Percentiles rank a stretch among this genome's conserved stretches.
phyloP scores from a whole-genome alignment of 768 basidiomycete species.

The Termitomyces bulborhizus region DNA sequence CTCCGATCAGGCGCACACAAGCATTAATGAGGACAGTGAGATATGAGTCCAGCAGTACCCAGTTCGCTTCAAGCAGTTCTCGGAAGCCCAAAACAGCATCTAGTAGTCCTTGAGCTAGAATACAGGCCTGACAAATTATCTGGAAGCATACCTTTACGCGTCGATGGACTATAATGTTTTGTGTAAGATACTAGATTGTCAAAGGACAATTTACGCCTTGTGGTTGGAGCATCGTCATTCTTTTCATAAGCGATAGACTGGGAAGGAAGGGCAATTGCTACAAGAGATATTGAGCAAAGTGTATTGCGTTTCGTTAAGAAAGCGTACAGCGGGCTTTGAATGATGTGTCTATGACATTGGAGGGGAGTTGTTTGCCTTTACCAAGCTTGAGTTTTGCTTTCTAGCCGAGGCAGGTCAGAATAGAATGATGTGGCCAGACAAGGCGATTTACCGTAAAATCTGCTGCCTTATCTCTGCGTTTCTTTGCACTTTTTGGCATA shows the following conservation, averaged over 20 bases:
- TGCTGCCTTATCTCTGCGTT: conserved; percentile 79
- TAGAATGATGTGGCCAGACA: background rate
- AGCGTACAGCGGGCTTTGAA: conserved; percentile 89
- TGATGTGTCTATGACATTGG: conserved; percentile 90
- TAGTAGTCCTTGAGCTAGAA: conserved; percentile 18
- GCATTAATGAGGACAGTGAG: conserved; percentile 52
- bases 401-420: conserved; percentile 31
- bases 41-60: conserved; percentile 43
- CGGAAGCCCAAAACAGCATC: conserved; percentile 71
- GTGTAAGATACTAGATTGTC: conserved; percentile 71
- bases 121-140: background rate
- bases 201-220: conserved; percentile 69
- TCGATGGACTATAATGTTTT: conserved; percentile 79
- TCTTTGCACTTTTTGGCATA: conserved; percentile 87
- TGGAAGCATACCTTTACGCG: conserved; percentile 56
- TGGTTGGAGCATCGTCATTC: conserved; percentile 55
- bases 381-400: conserved; percentile 97
- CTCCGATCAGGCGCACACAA: conserved; percentile 67
- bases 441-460: conserved; percentile 65
- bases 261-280: conserved; percentile 85
- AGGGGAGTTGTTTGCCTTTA: conserved; percentile 79
- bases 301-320: background rate
- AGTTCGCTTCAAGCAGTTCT: conserved; percentile 64
- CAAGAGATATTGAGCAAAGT: background rate
- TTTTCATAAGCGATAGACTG: conserved; percentile 70